Percentiles rank a stretch among this genome's conserved stretches.
phyloP scores from a whole-genome alignment of 2,329 filamentous ascomycete species.

The Hirsutella rhossiliensis region DNA sequence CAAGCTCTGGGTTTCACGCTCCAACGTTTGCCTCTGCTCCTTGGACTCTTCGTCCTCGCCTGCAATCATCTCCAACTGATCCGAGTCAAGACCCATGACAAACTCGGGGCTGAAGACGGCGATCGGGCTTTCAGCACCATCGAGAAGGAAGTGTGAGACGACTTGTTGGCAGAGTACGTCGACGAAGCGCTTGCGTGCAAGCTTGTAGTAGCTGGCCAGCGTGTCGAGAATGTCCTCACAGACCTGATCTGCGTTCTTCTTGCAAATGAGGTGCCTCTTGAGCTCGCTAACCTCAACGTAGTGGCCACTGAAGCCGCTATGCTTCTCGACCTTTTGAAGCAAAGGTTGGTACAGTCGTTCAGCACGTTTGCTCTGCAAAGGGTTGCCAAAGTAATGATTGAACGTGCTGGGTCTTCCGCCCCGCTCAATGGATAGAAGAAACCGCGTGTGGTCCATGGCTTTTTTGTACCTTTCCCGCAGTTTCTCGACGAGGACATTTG shows the following conservation, averaged over 20 bases:
- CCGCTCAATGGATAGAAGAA: constrained; percentile 40
- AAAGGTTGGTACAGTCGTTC: background rate
- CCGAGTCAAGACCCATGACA: constrained; percentile 31
- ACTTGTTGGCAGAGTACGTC: constrained; percentile 50
- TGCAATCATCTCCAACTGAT: constrained; percentile 42
- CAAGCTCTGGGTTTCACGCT: constrained; percentile 31
- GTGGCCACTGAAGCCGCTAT: background rate
- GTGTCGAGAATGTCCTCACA: constrained; percentile 46
- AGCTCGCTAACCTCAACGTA: background rate
- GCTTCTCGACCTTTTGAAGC: background rate
- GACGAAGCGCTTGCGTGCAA: constrained; percentile 47
- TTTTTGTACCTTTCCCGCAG: constrained; percentile 31
- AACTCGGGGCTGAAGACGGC: constrained; percentile 37
- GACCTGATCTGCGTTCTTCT: constrained; percentile 17
- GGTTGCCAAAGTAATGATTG: constrained; percentile 39
- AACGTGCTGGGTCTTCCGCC: constrained; percentile 32
- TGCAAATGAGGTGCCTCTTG: background rate
- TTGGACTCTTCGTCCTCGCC: constrained; percentile 37
- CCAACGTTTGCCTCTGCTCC: constrained; percentile 28
- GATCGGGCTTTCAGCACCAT: constrained; percentile 35
- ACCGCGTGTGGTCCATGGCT: constrained; percentile 35
- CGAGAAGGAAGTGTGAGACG: constrained; percentile 39
- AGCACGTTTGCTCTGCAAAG: constrained; percentile 14
- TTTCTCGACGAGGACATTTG: constrained; percentile 29
- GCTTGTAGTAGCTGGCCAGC: constrained; percentile 48